Evolutionary conservation across 495 filamentous ascomycete genomes (phyloP), one percentile per base, ranked within the genome.

Genomic region (Margaritispora aquatica): DNA sequence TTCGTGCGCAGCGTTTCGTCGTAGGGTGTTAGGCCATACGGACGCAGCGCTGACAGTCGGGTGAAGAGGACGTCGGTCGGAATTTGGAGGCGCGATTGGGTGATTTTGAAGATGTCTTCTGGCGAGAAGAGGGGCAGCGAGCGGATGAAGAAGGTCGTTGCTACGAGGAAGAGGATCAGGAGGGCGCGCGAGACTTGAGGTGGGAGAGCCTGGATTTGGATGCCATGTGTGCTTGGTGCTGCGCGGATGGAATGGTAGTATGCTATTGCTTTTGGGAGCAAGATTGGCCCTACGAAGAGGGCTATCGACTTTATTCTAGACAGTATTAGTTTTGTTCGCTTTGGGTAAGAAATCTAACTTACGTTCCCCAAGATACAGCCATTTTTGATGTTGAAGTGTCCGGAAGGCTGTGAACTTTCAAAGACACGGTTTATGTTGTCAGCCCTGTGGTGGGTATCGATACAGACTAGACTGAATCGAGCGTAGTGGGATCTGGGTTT

Each of bases 251-350:
- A 75, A 63, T 88, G 85, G 73, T 93, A 92, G 74, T 83, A 86
- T 58, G 72, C 73, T 60, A 96, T 75, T 51, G 82, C 71, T 53
- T 88, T 86, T 29, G 89, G 88, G 51, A 97, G 73, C 60, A 96
- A 70, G 55, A 94, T 73, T n/a, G 93, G 92, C 0, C 83, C 93
- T 71, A 97, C 88, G 75, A 94, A 85, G 70, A 96, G 77, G 66
- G 89, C 74, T 69, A 96, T 78, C 61, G 87, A 88, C 68, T 90
- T 87, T 72, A 90, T 75, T 55, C 88, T 92, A 64, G 2, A 23
- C 17, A 19, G 0, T 24, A 17, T 69, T 50, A 65, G 41, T 26
- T 26, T 10, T 54, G 13, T 29, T 11, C n/a, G 0, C 20, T n/a
- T 27, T 36, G 23, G 24, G 19, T 3, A 8, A 15, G 15, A 47